phyloP scores from a whole-genome alignment of 2,329 filamentous ascomycete genomes.

The Raffaelea albimanens region DNA sequence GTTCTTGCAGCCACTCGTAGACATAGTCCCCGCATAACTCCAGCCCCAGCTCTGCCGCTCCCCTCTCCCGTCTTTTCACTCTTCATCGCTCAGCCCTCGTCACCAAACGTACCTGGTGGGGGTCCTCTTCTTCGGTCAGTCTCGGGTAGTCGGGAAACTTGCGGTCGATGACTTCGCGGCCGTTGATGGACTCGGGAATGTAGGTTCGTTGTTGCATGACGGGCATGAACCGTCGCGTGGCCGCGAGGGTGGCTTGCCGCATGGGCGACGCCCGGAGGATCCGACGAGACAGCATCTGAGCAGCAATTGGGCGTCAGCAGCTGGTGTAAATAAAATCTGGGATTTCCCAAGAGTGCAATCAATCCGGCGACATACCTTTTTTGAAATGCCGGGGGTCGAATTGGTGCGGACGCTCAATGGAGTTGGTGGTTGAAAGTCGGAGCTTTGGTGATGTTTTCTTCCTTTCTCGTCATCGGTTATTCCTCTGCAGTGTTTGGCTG shows the following conservation, averaged over 20 bases:
- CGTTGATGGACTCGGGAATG: conserved; percentile 39
- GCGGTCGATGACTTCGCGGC: conserved; percentile 37
- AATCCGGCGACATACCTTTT: conserved; percentile 8
- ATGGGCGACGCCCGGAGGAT: conserved; percentile 41
- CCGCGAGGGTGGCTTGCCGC: conserved; percentile 34
- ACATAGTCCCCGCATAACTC: too few species aligned
- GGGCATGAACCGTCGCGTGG: conserved; percentile 36
- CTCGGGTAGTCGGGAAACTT: conserved; percentile 39
- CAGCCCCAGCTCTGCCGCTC: too few species aligned
- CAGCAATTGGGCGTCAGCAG: neutral
- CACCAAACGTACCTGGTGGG: conserved; percentile 50
- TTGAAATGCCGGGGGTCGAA: conserved; percentile 7
- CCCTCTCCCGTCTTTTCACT: neutral
- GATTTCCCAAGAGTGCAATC: neutral
- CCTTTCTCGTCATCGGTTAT: conserved; percentile 11
- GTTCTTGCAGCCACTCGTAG: too few species aligned
- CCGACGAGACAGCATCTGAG: conserved; percentile 53
- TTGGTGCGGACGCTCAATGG: conserved; percentile 2
- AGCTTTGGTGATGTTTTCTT: conserved; percentile 6
- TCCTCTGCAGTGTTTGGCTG: conserved; percentile 12
- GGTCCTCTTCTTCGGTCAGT: conserved; percentile 53
- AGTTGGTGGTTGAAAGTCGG: neutral
- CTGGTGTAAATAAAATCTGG: neutral
- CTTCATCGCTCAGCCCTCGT: neutral
- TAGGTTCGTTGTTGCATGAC: conserved; percentile 48